A percentile compares a stretch with the other conserved stretches of the same genome.
Evolutionary conservation across 441 rosid species (phyloP).

Genomic region (Populus hybrid): DNA sequence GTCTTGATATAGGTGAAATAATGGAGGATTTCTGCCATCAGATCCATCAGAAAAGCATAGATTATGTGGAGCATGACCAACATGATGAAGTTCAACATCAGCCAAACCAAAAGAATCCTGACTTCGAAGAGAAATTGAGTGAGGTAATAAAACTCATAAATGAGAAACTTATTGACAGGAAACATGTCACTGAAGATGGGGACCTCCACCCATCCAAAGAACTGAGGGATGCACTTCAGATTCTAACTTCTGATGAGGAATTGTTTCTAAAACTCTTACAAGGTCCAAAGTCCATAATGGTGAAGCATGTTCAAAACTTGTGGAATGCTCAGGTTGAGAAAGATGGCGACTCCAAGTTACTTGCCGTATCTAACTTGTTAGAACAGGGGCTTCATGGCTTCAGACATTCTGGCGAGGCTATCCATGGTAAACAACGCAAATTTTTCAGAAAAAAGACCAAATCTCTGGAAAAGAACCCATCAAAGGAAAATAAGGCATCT

Average conservation of each 20-base stretch:
- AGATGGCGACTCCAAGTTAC: conserved; percentile 40
- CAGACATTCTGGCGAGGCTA: conserved; percentile 38
- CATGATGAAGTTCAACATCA: conserved; percentile 29
- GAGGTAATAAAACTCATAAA: conserved; percentile 63
- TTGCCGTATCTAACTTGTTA: conserved; percentile 31
- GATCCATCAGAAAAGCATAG: conserved; percentile 54
- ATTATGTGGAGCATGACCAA: conserved; percentile 36
- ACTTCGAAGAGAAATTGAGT: conserved; percentile 65
- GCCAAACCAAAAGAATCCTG: conserved; percentile 34
- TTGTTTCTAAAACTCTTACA: conserved; percentile 63
- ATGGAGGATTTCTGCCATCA: conserved; percentile 64
- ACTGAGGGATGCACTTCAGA: conserved; percentile 73
- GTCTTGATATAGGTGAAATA: conserved; percentile 51
- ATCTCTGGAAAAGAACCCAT: conserved; percentile 62
- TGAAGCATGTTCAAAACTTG: conserved; percentile 42
- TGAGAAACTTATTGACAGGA: conserved; percentile 58
- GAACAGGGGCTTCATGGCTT: conserved; percentile 33
- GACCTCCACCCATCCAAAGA: conserved; percentile 54
- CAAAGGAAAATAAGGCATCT: no score
- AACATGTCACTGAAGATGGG: conserved; percentile 43
- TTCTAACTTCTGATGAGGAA: conserved; percentile 80
- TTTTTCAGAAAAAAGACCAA: conserved; percentile 62
- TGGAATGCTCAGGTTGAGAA: conserved; percentile 41
- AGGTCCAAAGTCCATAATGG: conserved; percentile 66
- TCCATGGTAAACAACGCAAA: conserved; percentile 47